Evolutionary conservation across 2,329 filamentous ascomycete species (phyloP).

Genomic region (Hymenoscyphus linearis): DNA sequence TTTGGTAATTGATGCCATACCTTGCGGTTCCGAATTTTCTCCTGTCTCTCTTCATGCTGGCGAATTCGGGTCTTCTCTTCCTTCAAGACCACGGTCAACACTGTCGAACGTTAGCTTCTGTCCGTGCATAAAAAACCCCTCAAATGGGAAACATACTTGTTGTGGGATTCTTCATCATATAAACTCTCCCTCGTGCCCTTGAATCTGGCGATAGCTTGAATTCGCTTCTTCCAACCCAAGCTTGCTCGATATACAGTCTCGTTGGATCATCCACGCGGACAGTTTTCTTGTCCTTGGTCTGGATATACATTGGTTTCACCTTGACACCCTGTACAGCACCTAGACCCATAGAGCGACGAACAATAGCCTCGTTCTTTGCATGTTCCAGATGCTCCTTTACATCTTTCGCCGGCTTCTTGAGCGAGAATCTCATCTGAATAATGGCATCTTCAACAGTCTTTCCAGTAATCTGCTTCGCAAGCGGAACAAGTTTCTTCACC

Average conservation of each 20-base stretch:
- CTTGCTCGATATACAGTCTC: slow-evolving; percentile 85
- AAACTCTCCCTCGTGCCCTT: slow-evolving; percentile 69
- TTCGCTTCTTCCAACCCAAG: slow-evolving; percentile 80
- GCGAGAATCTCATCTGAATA: slow-evolving; percentile 88
- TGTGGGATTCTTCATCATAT: slow-evolving; percentile 63
- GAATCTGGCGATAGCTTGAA: slow-evolving; percentile 56
- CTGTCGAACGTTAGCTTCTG: slow-evolving; percentile 39
- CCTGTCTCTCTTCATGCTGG: slow-evolving; percentile 69
- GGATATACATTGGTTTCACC: slow-evolving; percentile 51
- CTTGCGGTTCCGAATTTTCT: slow-evolving; percentile 67
- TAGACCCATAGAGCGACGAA: slow-evolving; percentile 79
- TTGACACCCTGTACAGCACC: slow-evolving; percentile 31
- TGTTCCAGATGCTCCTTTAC: slow-evolving; percentile 74
- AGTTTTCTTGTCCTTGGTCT: slow-evolving; percentile 69
- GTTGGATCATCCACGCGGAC: slow-evolving; percentile 67
- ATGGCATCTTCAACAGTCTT: slow-evolving; percentile 95
- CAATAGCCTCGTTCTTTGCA: slow-evolving; percentile 76
- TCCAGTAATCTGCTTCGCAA: slow-evolving; percentile 83
- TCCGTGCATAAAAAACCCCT: neutral
- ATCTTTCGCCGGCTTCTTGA: slow-evolving; percentile 85
- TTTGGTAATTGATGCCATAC: slow-evolving; percentile 88
- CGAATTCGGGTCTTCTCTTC: slow-evolving; percentile 88
- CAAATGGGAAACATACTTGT: slow-evolving; percentile 56
- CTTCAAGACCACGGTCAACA: slow-evolving; percentile 76
- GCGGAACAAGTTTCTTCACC: slow-evolving; percentile 82